Percentiles rank a stretch among this genome's conserved stretches.
These are phyloP conservation scores for Podaxis rugospora DNA, from an alignment of 768 basidiomycete species.

Conservation along the genomic window DNA sequence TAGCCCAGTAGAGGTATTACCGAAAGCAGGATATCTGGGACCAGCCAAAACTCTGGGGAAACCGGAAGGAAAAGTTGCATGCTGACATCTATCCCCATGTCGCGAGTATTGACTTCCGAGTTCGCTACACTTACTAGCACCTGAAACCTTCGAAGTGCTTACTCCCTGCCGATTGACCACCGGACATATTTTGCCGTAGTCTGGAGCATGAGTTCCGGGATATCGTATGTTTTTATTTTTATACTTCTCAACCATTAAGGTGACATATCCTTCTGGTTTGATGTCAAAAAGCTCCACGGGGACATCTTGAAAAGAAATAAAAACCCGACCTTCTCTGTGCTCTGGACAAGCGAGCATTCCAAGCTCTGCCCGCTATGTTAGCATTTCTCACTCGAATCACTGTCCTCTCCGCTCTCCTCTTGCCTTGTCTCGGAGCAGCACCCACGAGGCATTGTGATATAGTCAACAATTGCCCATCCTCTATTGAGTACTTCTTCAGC, in stretches of 20 bases:
- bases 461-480: background rate
- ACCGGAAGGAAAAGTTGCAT: too few species aligned
- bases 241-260: background rate
- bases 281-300: background rate
- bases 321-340: background rate
- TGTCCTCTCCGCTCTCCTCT: background rate
- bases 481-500: conserved; percentile 11
- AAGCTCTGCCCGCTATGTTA: background rate
- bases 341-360: background rate
- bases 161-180: background rate
- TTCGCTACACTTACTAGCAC: too few species aligned
- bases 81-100: too few species aligned
- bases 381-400: background rate
- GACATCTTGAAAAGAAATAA: background rate
- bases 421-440: background rate
- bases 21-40: too few species aligned
- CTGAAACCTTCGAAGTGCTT: too few species aligned
- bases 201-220: background rate
- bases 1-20: too few species aligned
- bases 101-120: too few species aligned
- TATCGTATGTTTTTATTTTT: too few species aligned
- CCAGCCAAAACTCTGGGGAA: too few species aligned
- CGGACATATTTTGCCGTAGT: background rate
- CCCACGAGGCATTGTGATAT: conserved; percentile 7
- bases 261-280: background rate